These are phyloP conservation scores for Phytophthora ramorum DNA, from an alignment of 352 stramenopile genomes.

Conservation along the genomic window DNA sequence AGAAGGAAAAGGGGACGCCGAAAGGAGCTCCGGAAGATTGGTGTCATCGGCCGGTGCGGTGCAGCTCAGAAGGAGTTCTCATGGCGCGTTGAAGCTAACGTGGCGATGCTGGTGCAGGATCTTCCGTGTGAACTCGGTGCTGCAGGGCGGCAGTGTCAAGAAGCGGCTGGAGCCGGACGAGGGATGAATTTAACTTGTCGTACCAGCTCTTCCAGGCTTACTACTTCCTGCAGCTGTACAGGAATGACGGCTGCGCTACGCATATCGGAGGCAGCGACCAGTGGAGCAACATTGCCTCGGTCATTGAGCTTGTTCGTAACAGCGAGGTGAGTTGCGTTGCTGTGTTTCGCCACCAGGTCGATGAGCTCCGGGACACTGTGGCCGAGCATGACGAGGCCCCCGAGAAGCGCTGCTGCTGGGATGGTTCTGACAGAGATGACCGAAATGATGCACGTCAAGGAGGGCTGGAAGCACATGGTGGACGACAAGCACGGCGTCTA, in stretches of 20 bases:
- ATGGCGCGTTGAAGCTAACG: neutral
- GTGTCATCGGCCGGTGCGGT: conserved; percentile 86
- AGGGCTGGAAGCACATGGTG: conserved; percentile 59
- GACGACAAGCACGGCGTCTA: no score
- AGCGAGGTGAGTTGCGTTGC: conserved; percentile 47
- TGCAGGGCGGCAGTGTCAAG: conserved; percentile 98
- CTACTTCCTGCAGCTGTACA: conserved; percentile 98
- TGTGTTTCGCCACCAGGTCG: conserved; percentile 7
- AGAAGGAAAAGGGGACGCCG: conserved; percentile 80
- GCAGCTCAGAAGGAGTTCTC: no score
- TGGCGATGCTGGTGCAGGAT: conserved; percentile 41
- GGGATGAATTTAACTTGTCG: conserved; percentile 99
- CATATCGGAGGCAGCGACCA: conserved; percentile 99
- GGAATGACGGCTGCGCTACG: conserved; percentile 91
- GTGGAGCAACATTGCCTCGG: conserved; percentile 99
- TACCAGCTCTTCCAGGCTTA: conserved; percentile 99
- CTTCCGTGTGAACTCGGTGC: conserved; percentile 99
- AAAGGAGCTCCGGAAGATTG: conserved; percentile 73
- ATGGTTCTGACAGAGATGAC: conserved; percentile 87
- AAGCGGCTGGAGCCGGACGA: conserved; percentile 95
- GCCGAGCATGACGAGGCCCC: conserved; percentile 77
- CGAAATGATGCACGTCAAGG: conserved; percentile 92
- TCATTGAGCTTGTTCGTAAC: conserved; percentile 96
- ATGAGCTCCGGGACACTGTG: conserved; percentile 93
- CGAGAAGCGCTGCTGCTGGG: conserved; percentile 80